phyloP scores from a whole-genome alignment of 2,329 filamentous ascomycete genomes.

The Curvularia verruculosa region DNA sequence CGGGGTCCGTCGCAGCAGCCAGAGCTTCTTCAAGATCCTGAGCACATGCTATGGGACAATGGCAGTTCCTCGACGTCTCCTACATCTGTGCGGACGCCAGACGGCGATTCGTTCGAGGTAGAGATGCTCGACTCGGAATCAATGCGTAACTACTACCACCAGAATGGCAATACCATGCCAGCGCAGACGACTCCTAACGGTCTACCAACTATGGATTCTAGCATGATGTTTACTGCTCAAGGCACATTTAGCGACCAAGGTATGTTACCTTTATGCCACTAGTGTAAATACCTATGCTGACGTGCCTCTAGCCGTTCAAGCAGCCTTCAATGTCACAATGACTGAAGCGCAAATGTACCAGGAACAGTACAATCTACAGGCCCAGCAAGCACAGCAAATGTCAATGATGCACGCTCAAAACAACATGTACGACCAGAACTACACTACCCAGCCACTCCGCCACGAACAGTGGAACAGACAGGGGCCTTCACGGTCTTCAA shows the following conservation, averaged over 20 bases:
- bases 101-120: constrained; percentile 41
- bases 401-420: constrained; percentile 27
- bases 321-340: constrained; percentile 32
- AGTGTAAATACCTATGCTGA: constrained; percentile 17
- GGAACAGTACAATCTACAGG: constrained; percentile 26
- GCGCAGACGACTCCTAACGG: constrained; percentile 35
- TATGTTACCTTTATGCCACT: constrained; percentile 13
- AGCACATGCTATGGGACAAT: constrained; percentile 42
- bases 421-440: constrained; percentile 28
- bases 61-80: constrained; percentile 45
- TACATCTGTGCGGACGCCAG: constrained; percentile 44
- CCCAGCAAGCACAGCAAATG: constrained; percentile 25
- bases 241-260: constrained; percentile 32
- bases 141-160: constrained; percentile 37
- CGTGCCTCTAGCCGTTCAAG: constrained; percentile 29
- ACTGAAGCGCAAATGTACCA: constrained; percentile 30
- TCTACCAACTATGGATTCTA: constrained; percentile 30
- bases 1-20: constrained; percentile 42
- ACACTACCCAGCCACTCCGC: constrained; percentile 31
- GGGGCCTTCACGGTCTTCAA: constrained; percentile 35
- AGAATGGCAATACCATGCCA: constrained; percentile 31
- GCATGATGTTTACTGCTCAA: constrained; percentile 31
- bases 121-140: constrained; percentile 42
- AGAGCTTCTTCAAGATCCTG: constrained; percentile 36
- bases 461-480: constrained; percentile 44